Evolutionary conservation across 2,329 filamentous ascomycete genomes (phyloP).

Genomic region (Neofusicoccum sp.): DNA sequence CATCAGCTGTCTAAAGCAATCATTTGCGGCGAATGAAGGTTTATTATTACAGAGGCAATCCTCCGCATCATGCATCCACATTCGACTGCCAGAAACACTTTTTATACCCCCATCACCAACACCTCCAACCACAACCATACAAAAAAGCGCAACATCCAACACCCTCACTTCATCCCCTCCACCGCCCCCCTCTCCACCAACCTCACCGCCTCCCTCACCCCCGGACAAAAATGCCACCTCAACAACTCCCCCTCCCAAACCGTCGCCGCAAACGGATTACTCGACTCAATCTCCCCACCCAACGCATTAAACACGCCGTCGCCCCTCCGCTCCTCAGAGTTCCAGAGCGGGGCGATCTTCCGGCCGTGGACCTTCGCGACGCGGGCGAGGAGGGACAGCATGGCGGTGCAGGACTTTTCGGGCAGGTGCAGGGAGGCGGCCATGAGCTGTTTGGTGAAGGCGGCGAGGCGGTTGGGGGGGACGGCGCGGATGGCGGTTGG

Average conservation of each 20-base stretch:
- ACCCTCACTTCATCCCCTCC: background rate
- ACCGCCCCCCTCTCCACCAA: slow-evolving; percentile 32
- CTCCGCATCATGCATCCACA: no score
- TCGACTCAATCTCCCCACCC: slow-evolving; percentile 68
- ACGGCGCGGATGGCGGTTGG: slow-evolving; percentile 71
- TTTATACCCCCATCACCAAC: background rate
- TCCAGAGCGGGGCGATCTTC: slow-evolving; percentile 86
- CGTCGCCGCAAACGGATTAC: slow-evolving; percentile 87
- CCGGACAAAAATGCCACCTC: slow-evolving; percentile 81
- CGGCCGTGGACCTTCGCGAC: slow-evolving; percentile 79
- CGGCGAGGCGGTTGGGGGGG: slow-evolving; percentile 82
- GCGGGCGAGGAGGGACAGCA: slow-evolving; percentile 75
- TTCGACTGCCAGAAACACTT: background rate
- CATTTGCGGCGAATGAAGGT: no score
- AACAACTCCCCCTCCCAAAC: slow-evolving; percentile 94
- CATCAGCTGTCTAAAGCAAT: no score
- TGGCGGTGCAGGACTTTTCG: slow-evolving; percentile 82
- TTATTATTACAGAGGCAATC: no score
- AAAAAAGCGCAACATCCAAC: background rate
- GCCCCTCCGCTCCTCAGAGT: slow-evolving; percentile 89
- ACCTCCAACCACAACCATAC: background rate
- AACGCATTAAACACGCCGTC: slow-evolving; percentile 83
- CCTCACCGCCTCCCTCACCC: slow-evolving; percentile 72
- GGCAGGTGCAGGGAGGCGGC: slow-evolving; percentile 81
- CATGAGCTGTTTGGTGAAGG: slow-evolving; percentile 91